Evolutionary conservation across 164 flowering plant genomes (phyloP).

Genomic region (Nymphaea colorata): DNA sequence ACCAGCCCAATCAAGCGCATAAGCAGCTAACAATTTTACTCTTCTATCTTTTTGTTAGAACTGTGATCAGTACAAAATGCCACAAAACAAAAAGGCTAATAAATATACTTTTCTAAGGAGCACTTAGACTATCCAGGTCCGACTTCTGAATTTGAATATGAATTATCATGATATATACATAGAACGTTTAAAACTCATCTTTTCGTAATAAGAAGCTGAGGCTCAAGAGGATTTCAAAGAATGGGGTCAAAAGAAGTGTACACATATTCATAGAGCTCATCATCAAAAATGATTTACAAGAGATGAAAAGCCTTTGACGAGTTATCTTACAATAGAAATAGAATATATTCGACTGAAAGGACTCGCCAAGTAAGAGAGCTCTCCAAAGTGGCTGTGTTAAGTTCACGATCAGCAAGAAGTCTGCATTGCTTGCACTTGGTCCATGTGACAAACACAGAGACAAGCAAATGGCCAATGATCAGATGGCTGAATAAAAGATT

Average conservation of each 20-base stretch:
- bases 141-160: background rate
- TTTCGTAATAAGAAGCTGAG: background rate
- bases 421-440: too few relatives aligned
- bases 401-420: too few relatives aligned
- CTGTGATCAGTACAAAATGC: background rate
- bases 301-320: too few relatives aligned
- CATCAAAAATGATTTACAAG: too few relatives aligned
- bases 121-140: background rate
- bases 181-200: background rate
- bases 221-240: background rate
- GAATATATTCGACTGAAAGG: too few relatives aligned
- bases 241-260: slow-evolving; percentile 2
- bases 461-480: too few relatives aligned
- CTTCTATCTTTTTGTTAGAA: background rate
- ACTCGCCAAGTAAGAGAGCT: too few relatives aligned
- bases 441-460: too few relatives aligned
- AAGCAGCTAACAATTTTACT: background rate
- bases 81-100: too few relatives aligned
- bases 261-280: slow-evolving; percentile 24
- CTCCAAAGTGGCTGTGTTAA: too few relatives aligned
- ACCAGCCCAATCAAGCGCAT: background rate
- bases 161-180: background rate
- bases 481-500: too few relatives aligned
- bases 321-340: too few relatives aligned
- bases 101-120: background rate